Conservation (phyloP, 2,329 filamentous ascomycete species). For the Talaromyces sp. region DNA sequence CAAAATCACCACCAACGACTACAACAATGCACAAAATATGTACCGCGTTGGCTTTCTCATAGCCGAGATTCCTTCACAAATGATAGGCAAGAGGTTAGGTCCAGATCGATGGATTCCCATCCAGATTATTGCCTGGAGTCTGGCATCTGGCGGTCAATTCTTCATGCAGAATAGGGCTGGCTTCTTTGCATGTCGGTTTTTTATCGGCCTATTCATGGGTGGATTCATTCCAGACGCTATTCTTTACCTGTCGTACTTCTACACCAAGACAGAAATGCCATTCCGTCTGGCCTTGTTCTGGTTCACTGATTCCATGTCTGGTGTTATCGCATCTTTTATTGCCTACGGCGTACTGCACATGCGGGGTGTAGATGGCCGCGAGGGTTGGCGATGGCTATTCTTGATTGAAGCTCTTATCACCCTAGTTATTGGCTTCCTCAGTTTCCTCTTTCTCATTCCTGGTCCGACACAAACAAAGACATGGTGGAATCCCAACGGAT, state of each 20-base stretch:
- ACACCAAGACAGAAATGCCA: slow-evolving; percentile 44
- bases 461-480: slow-evolving; percentile 46
- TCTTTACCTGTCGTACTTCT: slow-evolving; percentile 67
- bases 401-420: slow-evolving; percentile 44
- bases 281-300: slow-evolving; percentile 38
- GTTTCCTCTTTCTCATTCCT: slow-evolving; percentile 43
- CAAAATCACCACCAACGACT: slow-evolving; percentile 28
- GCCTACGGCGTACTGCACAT: slow-evolving; percentile 33
- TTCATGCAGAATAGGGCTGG: slow-evolving; percentile 16
- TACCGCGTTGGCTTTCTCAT: slow-evolving; percentile 52
- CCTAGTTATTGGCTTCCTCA: slow-evolving; percentile 44
- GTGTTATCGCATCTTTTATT: slow-evolving; percentile 43
- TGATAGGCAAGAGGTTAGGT: slow-evolving; percentile 57
- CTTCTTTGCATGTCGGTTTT: slow-evolving; percentile 16
- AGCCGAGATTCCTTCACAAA: slow-evolving; percentile 59
- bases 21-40: slow-evolving; percentile 55
- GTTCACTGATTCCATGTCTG: slow-evolving; percentile 42
- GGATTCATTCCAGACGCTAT: slow-evolving; percentile 65
- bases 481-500: slow-evolving; percentile 57
- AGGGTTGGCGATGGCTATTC: slow-evolving; percentile 51
- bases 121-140: slow-evolving; percentile 45
- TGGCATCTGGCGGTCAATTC: slow-evolving; percentile 28
- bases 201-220: slow-evolving; percentile 63
- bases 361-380: slow-evolving; percentile 39
- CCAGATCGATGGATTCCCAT: slow-evolving; percentile 42